A percentile compares a stretch with the other conserved stretches of the same genome.
phyloP scores from a whole-genome alignment of 495 filamentous ascomycete genomes.

The Hypoxylon rickii region DNA sequence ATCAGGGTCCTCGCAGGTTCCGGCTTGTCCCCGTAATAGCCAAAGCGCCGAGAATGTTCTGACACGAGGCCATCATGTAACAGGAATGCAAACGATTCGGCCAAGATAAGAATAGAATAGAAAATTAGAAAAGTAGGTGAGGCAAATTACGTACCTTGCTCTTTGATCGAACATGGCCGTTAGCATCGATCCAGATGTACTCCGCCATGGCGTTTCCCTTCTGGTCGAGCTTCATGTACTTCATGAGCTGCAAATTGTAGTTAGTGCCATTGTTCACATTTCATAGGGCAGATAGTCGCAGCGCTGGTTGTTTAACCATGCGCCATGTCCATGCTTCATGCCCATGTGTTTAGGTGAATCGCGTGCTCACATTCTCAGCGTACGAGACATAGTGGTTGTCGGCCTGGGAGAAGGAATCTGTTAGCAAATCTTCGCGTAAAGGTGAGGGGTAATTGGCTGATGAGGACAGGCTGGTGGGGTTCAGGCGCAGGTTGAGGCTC shows the following conservation, averaged over 20 bases:
- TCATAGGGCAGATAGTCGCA: constrained; percentile 18
- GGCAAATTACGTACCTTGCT: constrained; percentile 61
- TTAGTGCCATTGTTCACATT: constrained; percentile 25
- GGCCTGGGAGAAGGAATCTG: constrained; percentile 59
- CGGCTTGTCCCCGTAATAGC: constrained; percentile 2
- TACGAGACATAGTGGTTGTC: constrained; percentile 60
- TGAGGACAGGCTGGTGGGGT: constrained; percentile 31
- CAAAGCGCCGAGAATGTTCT: constrained; percentile 15
- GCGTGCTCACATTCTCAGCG: constrained; percentile 61
- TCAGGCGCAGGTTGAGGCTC: constrained; percentile 32
- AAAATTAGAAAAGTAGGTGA: constrained; percentile 6
- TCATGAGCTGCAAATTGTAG: constrained; percentile 69
- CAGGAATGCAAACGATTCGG: constrained; percentile 38
- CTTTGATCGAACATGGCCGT: constrained; percentile 40
- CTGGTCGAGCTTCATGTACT: constrained; percentile 91
- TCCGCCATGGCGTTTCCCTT: constrained; percentile 85
- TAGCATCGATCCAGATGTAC: constrained; percentile 93
- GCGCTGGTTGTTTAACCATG: too few species aligned
- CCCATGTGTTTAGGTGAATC: constrained; percentile 49
- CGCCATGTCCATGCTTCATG: constrained; percentile 19
- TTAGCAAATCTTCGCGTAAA: constrained; percentile 45
- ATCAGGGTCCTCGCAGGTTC: constrained; percentile 17
- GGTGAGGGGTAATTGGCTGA: constrained; percentile 40
- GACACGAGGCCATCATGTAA: constrained; percentile 36
- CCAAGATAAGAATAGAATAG: constrained; percentile 21